Base-by-base conservation (phyloP, 345 rosid genomes). In the Raphanus raphanistrum region DNA sequence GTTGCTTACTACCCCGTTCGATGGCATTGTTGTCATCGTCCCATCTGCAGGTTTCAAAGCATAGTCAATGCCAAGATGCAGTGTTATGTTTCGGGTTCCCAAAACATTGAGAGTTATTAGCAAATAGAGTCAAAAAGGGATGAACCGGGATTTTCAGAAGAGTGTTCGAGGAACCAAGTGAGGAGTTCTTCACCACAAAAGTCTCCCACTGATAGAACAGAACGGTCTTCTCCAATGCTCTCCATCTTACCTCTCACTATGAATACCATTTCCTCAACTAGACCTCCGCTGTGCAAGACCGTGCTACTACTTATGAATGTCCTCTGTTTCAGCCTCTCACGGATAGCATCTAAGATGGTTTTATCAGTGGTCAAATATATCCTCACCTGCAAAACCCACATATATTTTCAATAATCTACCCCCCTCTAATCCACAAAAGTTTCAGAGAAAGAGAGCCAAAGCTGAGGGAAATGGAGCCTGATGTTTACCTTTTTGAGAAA, bases 121-220 rank as follows among this genome's bases (percentile, higher is more conserved):
- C 50, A 43, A 5, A 43, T 43, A 43, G 50, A 43, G n/a, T 43
- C 50, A 38, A 38, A 12, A 78, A 72, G 68, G 12, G 66, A 16
- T 48, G 67, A 83, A 90, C 97, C 97, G 68, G 77, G 86, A 80
- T 75, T 77, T 15, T 85, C 82, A 4, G 89, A 86, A 84, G 88
- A 88, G 83, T 86, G 89, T 78, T 86, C 97, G 10, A 91, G 96
- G 77, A 90, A 89, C 97, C 94, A 91, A 8, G 91, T 82, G 68
- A 93, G 89, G 13, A 93, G 98, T 77, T 93, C 98, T 81, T 93
- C 98, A 6, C 97, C 97, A 15, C 91, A 89, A 35, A 85, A 90
- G 73, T 87, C 90, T 9, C 98, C 98, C 76, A 87, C 96, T 1
- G 82, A 83, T 72, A 73, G 64, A n/a, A 15, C 28, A 48, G 70